Conservation (phyloP, 345 rosid genomes). For the Psidium guajava region DNA sequence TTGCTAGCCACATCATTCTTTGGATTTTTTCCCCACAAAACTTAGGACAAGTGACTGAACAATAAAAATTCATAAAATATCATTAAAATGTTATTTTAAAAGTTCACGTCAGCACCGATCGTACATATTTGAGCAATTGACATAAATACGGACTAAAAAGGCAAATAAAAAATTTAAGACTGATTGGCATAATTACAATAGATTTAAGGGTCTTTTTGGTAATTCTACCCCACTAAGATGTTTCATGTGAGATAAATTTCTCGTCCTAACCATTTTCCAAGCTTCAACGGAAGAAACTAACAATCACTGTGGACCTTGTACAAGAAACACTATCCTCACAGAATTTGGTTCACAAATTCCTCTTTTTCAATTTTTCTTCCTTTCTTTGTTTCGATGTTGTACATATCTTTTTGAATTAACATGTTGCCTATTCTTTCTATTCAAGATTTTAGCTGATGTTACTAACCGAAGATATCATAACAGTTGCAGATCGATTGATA, state of each 20-base stretch:
- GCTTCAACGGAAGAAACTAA: neutral
- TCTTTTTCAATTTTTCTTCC: neutral
- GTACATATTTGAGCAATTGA: too few relatives aligned
- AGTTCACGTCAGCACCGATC: too few relatives aligned
- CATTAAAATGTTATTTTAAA: too few relatives aligned
- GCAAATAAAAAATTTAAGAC: too few relatives aligned
- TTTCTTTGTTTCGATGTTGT: neutral
- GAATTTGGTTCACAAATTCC: neutral
- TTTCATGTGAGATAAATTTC: neutral
- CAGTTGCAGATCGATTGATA: neutral
- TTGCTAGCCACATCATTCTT: too few relatives aligned
- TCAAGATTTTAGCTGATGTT: neutral
- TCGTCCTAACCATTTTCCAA: neutral
- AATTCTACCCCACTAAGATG: neutral
- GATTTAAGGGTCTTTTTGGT: too few relatives aligned
- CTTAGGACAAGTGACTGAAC: too few relatives aligned
- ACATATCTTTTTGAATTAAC: neutral
- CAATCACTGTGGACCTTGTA: neutral
- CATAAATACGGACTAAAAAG: neutral
- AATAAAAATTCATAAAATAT: neutral
- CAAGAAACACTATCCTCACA: neutral
- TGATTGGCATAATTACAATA: too few relatives aligned
- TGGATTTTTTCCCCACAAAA: too few relatives aligned
- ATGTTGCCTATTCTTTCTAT: neutral
- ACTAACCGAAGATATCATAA: neutral